These are phyloP conservation scores for Sphaceloma murrayae DNA, from an alignment of 2,329 filamentous ascomycete genomes.

Conservation along the genomic window DNA sequence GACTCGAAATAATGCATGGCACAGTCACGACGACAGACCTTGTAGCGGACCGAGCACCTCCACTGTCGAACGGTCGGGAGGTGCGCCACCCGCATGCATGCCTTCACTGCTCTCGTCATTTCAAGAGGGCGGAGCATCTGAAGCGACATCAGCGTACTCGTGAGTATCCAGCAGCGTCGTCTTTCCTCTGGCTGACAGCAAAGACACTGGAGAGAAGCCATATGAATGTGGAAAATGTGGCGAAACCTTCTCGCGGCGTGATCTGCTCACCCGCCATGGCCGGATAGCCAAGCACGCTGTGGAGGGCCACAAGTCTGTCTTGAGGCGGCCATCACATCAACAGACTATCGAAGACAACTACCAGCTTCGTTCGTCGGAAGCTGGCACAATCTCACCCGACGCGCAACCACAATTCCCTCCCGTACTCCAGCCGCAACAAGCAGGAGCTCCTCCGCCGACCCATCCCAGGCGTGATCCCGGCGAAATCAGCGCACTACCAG, in stretches of 20 bases:
- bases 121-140: slow-evolving; percentile 8
- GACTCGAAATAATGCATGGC: too few species aligned
- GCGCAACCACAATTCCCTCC: slow-evolving; percentile 1
- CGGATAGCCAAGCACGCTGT: slow-evolving; percentile 1
- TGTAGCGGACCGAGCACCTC: too few species aligned
- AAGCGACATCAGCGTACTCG: slow-evolving; percentile 2
- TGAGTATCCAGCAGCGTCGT: neutral
- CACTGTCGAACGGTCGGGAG: neutral
- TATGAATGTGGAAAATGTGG: slow-evolving; percentile 11
- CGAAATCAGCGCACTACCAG: too few species aligned
- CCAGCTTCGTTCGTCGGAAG: neutral
- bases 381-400: neutral
- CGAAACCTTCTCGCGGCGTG: slow-evolving; percentile 4
- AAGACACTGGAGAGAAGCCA: slow-evolving; percentile 9
- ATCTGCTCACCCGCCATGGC: slow-evolving; percentile 8
- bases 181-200: neutral
- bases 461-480: too few species aligned
- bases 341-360: neutral
- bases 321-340: too few species aligned
- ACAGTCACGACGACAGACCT: too few species aligned
- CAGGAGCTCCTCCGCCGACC: too few species aligned
- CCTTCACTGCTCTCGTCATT: slow-evolving; percentile 9
- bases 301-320: too few species aligned
- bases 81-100: slow-evolving; percentile 3
- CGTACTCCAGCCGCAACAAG: too few species aligned